Base-by-base conservation (phyloP, 2,329 filamentous ascomycete species). In the Microdochium bolleyi region DNA sequence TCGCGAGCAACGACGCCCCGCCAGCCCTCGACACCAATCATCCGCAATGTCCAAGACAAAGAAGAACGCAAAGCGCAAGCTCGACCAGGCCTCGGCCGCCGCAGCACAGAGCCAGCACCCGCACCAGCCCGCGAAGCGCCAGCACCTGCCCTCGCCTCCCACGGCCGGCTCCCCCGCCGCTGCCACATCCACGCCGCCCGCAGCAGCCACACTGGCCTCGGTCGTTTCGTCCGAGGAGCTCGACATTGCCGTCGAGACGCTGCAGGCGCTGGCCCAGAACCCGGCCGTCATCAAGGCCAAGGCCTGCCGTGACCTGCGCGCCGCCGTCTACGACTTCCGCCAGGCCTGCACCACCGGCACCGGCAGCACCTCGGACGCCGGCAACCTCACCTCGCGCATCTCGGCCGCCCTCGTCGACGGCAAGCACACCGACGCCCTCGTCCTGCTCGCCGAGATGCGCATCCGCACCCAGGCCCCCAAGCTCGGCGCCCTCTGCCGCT, bases 401-500 rank as follows among this genome's bases (percentile, higher is more conserved):
- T 84, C 82, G 8, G 84, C 75, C 21, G 84, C 85, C 2, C 70
- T 89, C 0, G 76, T 79, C 22, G 85, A 88, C 64, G 82, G 76
- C 50, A 81, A 83, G 61, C 85, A 83, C 57, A 74, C 73, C 10
- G 84, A 88, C n/a, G 83, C 84, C 4, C 76, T 76, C 51, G 76
- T 88, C 16, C 63, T 87, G 14, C 75, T 89, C 1, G 79, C 84
- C 0, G 85, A 88, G 69, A 88, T 88, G 85, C 75, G 78, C 27
- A 82, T 88, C 19, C 73, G 84, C n/a, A 71, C 74, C 2, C 77
- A 88, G 56, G 76, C 79, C 19, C 85, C 85, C 0, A 86, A 86
- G 58, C 69, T 88, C 0, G 85, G 85, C 21, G 83, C 85, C 1
- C 67, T 88, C 8, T 88, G 84, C 64, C 80, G 85, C 53, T 89